Base-by-base conservation (phyloP, 1,139 yeast species). In the Barnettozyma hawaiiensis region DNA sequence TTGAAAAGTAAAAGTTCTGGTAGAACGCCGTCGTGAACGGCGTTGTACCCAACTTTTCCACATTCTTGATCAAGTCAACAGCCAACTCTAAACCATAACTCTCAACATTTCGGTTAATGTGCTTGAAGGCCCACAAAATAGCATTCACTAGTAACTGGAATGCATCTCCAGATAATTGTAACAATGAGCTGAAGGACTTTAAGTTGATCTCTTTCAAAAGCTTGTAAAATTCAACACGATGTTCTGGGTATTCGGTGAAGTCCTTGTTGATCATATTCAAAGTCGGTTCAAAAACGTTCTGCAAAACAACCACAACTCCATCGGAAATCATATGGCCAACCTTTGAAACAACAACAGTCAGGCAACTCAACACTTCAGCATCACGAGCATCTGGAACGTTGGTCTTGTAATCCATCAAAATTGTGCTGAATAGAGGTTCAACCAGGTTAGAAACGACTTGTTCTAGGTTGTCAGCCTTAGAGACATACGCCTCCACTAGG, bases 321-420 rank as follows among this genome's bases (percentile, higher is more conserved):
- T 86, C 95, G 12, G 96, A 94, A 46, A 90, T 87, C 72, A 84
- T 69, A 52, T 76, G 84, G 11, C 97, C 97, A 44, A 89, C 94
- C 61, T 89, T 82, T 28, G 78, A 70, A 19, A 92, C 94, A 49
- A 94, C 77, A 2, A 96, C 89, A 15, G 96, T 81, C 79, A 92
- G 83, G 74, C 97, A 89, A 65, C 85, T 86, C 61, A 92, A 74
- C 4, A 92, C 98, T 67, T 94, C 98, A 6, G 97, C 96, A 67
- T 94, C 98, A 60, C 98, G 81, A 7, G 97, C 96, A 67, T 87
- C 96, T 5, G 98, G 95, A 29, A 89, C 96, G 58, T 86, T 86
- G 16, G 79, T 70, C 58, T 78, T 78, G 66, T 94, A 94, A 64
- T 94, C 99, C 50, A 85, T 94, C 52, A 94, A 75, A 15, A 89